Evolutionary conservation across 768 basidiomycete species (phyloP).

Genomic region (Amanita rubescens): DNA sequence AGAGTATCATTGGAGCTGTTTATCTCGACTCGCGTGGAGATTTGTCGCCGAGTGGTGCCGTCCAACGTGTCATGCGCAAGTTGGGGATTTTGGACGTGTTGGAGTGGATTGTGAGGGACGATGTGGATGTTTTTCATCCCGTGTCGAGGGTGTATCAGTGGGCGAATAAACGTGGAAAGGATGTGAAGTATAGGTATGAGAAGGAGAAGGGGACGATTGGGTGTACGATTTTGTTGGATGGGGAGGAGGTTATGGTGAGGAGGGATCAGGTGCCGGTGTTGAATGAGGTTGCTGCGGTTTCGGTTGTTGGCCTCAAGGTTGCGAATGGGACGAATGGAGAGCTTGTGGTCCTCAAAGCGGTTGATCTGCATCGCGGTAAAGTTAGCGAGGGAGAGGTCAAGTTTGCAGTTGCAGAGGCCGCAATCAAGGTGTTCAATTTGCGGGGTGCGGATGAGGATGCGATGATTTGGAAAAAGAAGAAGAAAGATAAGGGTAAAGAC

Average conservation of each 20-base stretch:
- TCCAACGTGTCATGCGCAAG: constrained; percentile 37
- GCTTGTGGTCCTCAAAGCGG: neutral
- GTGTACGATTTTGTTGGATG: constrained; percentile 46
- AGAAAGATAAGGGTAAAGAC: neutral
- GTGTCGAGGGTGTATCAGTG: constrained; percentile 60
- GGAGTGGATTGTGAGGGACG: constrained; percentile 55
- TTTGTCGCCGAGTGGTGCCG: constrained; percentile 31
- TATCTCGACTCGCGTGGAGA: constrained; percentile 60
- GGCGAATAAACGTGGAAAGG: constrained; percentile 40
- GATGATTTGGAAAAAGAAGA: neutral
- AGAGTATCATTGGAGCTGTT: constrained; percentile 70
- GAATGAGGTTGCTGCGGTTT: neutral
- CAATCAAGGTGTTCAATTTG: constrained; percentile 39
- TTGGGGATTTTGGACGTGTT: constrained; percentile 54
- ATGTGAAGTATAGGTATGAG: constrained; percentile 35
- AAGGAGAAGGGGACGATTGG: constrained; percentile 41
- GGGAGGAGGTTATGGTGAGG: constrained; percentile 34
- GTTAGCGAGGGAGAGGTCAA: constrained; percentile 59
- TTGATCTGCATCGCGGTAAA: constrained; percentile 40
- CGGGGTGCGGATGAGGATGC: constrained; percentile 21
- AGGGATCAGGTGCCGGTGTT: constrained; percentile 1
- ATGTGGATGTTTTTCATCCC: constrained; percentile 70
- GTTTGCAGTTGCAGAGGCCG: constrained; percentile 57
- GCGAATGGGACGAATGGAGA: neutral
- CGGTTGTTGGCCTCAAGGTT: neutral